Base-by-base conservation (phyloP, 2,329 filamentous ascomycete genomes). In the Clathrospora elynae region DNA sequence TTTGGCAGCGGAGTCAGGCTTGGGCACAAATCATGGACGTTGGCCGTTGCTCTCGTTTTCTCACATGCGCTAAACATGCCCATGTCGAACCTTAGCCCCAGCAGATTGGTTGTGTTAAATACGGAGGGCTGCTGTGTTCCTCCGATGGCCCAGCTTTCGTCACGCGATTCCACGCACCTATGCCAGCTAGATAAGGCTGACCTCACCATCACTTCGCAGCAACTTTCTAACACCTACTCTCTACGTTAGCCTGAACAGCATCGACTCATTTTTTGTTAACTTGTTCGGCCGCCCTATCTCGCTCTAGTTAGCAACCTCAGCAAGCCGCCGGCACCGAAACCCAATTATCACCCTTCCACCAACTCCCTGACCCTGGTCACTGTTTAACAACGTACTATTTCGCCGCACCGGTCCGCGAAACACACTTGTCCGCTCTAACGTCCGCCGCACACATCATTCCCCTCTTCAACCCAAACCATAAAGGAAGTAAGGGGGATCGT, bases 61-160 rank as follows among this genome's bases (percentile, higher is more conserved):
- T 52, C 57, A 57, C 57, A 44, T 36, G 35, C 48, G 49, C 57
- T 54, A 57, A 46, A 40, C 49, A 16, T 47, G 34, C 51, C 43
- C 42, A 28, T 57, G 54, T 54, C 48, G 33, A 50, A 32, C 26
- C 47, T 46, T 39, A 14, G 36, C 26, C 35, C 63, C 61, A 64
- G 57, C 57, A 45, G 32, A 47, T 50, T 53, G 60, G 60, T 51
- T 43, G 55, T 48, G 34, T 57, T 60, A 61, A 62, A 62, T 59
- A 64, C 34, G 11, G 51, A 20, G 25, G 38, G 46, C 55, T 48
- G 53, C 49, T 28, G 49, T 51, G 49, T 34, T 14, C 45, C 35
- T 50, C 51, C 43, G 29, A 35, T 25, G 25, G 25, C 39, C 39
- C 49, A 40, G 41, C 33, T 40, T 23, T 38, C 30, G 41, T 53